phyloP scores from a whole-genome alignment of 306 rosid species.

The Rubus parviflorus region DNA sequence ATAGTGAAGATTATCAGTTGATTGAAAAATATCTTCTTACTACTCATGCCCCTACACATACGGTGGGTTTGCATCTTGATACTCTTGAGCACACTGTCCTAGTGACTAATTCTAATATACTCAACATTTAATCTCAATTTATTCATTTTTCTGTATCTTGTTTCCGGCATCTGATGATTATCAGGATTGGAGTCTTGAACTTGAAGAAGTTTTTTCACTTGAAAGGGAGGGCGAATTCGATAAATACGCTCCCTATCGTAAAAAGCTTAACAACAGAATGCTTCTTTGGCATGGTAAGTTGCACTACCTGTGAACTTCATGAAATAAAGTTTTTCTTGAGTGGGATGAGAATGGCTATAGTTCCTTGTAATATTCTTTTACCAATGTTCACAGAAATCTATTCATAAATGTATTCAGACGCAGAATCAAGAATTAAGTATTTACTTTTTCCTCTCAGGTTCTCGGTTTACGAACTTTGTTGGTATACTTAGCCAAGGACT shows the following conservation, averaged over 20 bases:
- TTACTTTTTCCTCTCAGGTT: slow-evolving; percentile 49
- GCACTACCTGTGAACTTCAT: slow-evolving; percentile 6
- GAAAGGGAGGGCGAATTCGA: slow-evolving; percentile 88
- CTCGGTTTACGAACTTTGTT: slow-evolving; percentile 87
- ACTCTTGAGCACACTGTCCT: slow-evolving; percentile 2
- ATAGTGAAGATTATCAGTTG: slow-evolving; percentile 76
- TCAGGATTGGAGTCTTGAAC: slow-evolving; percentile 97
- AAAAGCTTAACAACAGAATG: slow-evolving; percentile 80
- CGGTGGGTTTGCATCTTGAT: slow-evolving; percentile 47
- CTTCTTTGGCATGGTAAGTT: slow-evolving; percentile 97
- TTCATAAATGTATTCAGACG: not conserved
- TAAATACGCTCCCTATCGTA: slow-evolving; percentile 58
- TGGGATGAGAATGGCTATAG: slow-evolving; percentile 1
- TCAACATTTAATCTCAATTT: not conserved
- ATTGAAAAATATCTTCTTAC: slow-evolving; percentile 77
- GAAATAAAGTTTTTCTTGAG: not conserved
- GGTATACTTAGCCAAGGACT: slow-evolving; percentile 97
- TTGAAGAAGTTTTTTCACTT: slow-evolving; percentile 90
- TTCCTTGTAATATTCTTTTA: not conserved
- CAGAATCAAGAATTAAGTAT: slow-evolving; percentile 18
- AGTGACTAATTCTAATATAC: not conserved
- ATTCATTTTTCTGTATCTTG: not conserved
- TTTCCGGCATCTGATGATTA: slow-evolving; percentile 26
- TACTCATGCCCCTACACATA: slow-evolving; percentile 98
- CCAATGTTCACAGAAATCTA: not conserved